Evolutionary conservation across 2,329 filamentous ascomycete species (phyloP).

Genomic region (Colletotrichum sp.): DNA sequence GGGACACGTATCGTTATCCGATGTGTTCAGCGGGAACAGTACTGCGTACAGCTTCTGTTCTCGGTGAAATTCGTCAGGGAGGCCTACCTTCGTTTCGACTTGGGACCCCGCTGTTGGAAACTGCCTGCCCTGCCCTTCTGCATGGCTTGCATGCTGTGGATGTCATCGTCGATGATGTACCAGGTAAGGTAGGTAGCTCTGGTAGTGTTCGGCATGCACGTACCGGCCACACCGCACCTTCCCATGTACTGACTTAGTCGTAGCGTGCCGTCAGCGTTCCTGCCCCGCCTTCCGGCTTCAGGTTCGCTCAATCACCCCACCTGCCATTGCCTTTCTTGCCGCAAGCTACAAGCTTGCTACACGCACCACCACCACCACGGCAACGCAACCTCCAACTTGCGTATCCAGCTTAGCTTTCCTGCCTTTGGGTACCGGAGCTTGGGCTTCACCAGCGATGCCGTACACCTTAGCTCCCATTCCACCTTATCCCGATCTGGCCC

Average conservation of each 20-base stretch:
- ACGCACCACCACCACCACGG: background rate
- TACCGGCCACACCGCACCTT: conserved; percentile 2
- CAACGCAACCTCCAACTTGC: background rate
- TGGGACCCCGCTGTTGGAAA: background rate
- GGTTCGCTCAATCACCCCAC: background rate
- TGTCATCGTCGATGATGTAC: background rate
- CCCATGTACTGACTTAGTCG: background rate
- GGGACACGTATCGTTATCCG: background rate
- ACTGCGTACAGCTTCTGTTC: background rate
- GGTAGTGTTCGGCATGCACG: background rate
- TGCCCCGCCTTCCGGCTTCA: conserved; percentile 5
- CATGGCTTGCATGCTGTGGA: background rate
- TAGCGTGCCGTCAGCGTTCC: background rate
- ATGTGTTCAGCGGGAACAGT: background rate
- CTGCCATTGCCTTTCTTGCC: background rate
- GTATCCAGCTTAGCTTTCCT: background rate
- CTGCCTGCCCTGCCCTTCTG: background rate
- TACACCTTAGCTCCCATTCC: background rate
- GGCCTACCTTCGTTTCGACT: background rate
- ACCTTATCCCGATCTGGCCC: background rate
- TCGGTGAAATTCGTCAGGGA: background rate
- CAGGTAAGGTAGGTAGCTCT: background rate
- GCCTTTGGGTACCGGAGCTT: background rate
- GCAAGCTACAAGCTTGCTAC: background rate
- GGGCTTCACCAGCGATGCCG: background rate